Base-by-base conservation (phyloP, 2,329 filamentous ascomycete genomes). In the Pyrenophora graminea region DNA sequence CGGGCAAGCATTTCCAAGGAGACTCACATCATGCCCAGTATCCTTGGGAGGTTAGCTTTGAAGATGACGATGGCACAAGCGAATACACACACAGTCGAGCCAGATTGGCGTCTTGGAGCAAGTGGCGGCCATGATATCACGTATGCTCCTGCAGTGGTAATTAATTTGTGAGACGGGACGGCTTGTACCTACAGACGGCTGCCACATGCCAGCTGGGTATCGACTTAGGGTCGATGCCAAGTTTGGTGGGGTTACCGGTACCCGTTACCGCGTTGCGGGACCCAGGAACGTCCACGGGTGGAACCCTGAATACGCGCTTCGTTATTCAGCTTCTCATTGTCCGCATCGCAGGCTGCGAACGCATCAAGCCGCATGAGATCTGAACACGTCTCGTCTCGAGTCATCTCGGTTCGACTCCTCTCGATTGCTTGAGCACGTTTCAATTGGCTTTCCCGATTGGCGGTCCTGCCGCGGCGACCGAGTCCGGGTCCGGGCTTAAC, bases 11-110 rank as follows among this genome's bases (percentile, higher is more conserved):
- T 17, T 37, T 27, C 13, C 30, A 42, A 45, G 21, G 45, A 43
- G 36, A 47, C 55, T 79, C 83, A 75, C 86, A 82, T 90, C 88
- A 61, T 80, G 78, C 25, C 78, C 69, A 23, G 67, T 79, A 69
- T 63, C 78, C 69, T 72, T 45, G n/a, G 15, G 12, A 27, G 48
- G 64, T 71, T 55, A 70, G 68, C 58, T 62, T 23, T 44, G 32
- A 25, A 47, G 37, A 30, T 15, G 44, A 25, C 23, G 50, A 40
- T 50, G 51, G 36, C 32, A 64, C 85, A 81, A 56, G 46, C 30
- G 46, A 48, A 49, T 66, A 69, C 64, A 58, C 56, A 66, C 72
- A 56, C 71, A 74, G 56, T 74, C 72, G 40, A 74, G 64, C 72
- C 72, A 74, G 19, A 74, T 63, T 5, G 71, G 69, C 3, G 68